Conservation (phyloP, 179 eudicot species). For the Actinidia arguta region DNA sequence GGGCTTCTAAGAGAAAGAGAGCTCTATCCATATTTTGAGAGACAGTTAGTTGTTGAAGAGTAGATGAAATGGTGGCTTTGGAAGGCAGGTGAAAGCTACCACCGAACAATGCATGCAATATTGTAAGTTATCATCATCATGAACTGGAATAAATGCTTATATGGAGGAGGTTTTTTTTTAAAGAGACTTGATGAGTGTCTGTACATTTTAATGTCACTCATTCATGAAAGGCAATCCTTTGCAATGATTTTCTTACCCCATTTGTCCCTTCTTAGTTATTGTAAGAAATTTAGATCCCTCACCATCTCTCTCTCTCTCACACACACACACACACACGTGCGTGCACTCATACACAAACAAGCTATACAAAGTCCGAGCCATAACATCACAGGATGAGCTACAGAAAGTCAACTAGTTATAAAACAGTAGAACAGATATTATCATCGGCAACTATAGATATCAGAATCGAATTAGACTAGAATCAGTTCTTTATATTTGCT, state of each 20-base stretch:
- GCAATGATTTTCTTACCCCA: constrained; percentile 35
- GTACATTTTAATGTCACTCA: constrained; percentile 24
- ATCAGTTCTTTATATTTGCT: neutral
- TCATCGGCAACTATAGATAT: neutral
- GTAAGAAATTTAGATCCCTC: constrained; percentile 16
- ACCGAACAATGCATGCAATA: constrained; percentile 3
- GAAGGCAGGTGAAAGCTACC: constrained; percentile 22
- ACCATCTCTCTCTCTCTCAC: neutral
- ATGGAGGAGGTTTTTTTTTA: constrained; percentile 7
- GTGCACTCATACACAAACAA: neutral
- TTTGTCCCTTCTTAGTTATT: constrained; percentile 52
- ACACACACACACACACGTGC: neutral
- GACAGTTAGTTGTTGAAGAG: constrained; percentile 38
- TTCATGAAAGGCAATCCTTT: constrained; percentile 32
- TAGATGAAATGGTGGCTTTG: constrained; percentile 31
- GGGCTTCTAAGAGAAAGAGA: neutral
- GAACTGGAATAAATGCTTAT: constrained; percentile 12
- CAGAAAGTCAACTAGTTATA: neutral
- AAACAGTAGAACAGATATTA: neutral
- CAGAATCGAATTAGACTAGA: neutral
- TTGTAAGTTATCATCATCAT: constrained; percentile 15
- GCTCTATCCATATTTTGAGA: constrained; percentile 13
- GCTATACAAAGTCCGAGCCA: neutral
- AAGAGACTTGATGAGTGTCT: constrained; percentile 12
- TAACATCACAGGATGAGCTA: neutral